Evolutionary conservation across 2,329 filamentous ascomycete genomes (phyloP), one percentile per base, ranked within the genome.

Genomic region (Fusarium agapanthi): DNA sequence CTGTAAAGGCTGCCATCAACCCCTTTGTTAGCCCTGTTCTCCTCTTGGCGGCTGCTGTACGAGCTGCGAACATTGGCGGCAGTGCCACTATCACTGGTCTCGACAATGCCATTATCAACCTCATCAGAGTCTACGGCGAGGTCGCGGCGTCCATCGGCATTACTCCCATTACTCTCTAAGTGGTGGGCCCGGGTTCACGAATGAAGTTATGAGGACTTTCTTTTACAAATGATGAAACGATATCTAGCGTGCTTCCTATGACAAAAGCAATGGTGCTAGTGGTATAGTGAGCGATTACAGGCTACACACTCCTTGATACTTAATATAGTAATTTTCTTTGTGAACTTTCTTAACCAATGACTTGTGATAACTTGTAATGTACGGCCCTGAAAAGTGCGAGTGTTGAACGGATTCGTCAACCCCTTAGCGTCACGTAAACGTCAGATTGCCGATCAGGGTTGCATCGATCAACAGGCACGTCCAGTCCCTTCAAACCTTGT

Each of bases 11-110:
- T 1, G n/a, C 43, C 5, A 5, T 73, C 2, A 61, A 47, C 28
- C 71, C 71, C 3, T 68, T 74, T 18, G 7, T 71, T 7, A 28
- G n/a, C 1, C 71, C 67, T 9, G 6, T 73, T 1, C 2, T 59
- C 7, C 15, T 50, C 44, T 54, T 73, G 2, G 34, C 53, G 3
- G 26, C 16, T 26, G 71, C 71, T 12, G 57, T 65, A 1, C 24
- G 41, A 41, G 35, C 26, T 5, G 60, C 26, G 13, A 24, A 18
- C 14, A 16, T 28, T 34, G 20, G 28, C 1, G 44, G 35, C 1
- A 26, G 20, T 11, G 62, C 32, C 16, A n/a, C 30, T 15, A 28
- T 69, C 22, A 51, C 32, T 6, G 71, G 64, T 0, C 22, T 73
- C 15, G 34, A 48, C 5, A 14, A 24, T 24, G 71, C 57, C 14